These are phyloP conservation scores for Aureobasidium lini DNA, from an alignment of 2,329 filamentous ascomycete species.

Conservation along the genomic window DNA sequence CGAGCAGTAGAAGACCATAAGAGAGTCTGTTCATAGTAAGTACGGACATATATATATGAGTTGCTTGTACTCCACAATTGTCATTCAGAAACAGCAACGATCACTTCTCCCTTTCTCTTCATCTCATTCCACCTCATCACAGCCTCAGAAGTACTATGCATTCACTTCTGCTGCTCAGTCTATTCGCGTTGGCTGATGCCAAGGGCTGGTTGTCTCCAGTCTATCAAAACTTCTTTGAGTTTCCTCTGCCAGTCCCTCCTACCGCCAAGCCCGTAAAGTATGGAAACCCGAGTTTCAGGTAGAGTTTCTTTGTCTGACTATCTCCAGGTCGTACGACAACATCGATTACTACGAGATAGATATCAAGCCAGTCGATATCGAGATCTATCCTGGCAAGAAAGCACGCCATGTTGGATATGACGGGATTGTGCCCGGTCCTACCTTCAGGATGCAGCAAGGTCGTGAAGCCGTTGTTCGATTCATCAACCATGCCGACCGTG, in stretches of 20 bases:
- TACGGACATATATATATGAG: neutral
- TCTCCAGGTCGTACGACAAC: constrained; percentile 6
- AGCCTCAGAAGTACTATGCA: neutral
- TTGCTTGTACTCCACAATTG: too few species aligned
- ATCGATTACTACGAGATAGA: constrained; percentile 43
- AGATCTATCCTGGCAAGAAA: constrained; percentile 34
- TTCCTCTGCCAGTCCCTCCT: neutral
- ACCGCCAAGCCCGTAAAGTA: neutral
- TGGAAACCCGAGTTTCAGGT: neutral
- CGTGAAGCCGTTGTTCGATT: constrained; percentile 46
- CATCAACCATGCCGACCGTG: constrained; percentile 39
- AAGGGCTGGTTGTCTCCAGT: neutral
- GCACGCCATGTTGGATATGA: constrained; percentile 42
- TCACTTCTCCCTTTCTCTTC: neutral
- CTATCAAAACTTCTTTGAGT: constrained; percentile 1
- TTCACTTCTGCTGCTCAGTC: neutral
- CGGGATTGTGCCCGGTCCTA: constrained; percentile 46
- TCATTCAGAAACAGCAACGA: neutral
- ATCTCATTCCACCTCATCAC: neutral
- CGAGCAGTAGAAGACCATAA: neutral
- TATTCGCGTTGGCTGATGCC: neutral
- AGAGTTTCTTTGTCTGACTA: neutral
- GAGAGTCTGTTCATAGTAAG: neutral
- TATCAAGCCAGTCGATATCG: constrained; percentile 33
- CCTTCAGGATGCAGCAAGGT: constrained; percentile 40